phyloP scores from a whole-genome alignment of 192 early-diverging fungal species.

The Chytriomyces confervae region DNA sequence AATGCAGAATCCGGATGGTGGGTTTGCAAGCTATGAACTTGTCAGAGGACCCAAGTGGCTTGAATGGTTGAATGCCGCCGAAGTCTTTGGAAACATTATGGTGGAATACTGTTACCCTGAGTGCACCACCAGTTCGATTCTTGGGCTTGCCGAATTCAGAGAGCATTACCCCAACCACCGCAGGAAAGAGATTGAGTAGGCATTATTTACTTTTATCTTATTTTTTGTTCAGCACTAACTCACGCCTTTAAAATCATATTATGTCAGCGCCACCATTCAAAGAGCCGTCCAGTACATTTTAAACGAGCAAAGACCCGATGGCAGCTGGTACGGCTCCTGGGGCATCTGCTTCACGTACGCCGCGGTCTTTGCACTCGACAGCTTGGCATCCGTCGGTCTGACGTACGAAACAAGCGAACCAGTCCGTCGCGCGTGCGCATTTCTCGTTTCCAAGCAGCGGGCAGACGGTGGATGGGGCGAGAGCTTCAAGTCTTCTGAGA shows the following conservation, averaged over 20 bases:
- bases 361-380: constrained; percentile 88
- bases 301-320: constrained; percentile 76
- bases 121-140: constrained; percentile 92
- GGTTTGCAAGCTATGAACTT: constrained; percentile 92
- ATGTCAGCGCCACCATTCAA: constrained; percentile 38
- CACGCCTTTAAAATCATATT: too few relatives aligned
- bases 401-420: constrained; percentile 62
- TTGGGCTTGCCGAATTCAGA: constrained; percentile 80
- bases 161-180: constrained; percentile 83
- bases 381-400: constrained; percentile 83
- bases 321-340: constrained; percentile 96
- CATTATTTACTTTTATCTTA: too few relatives aligned
- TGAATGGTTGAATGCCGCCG: constrained; percentile 92
- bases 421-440: constrained; percentile 80
- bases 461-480: constrained; percentile 98
- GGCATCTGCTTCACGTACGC: constrained; percentile 98
- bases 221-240: too few relatives aligned
- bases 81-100: constrained; percentile 88
- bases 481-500: constrained; percentile 85
- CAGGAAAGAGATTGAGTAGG: constrained; percentile 74
- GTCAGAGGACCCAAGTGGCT: constrained; percentile 79
- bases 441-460: constrained; percentile 85
- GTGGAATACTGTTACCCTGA: constrained; percentile 88
- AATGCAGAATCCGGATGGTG: constrained; percentile 92
- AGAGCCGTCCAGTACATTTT: constrained; percentile 80